Percentiles rank a stretch among this genome's conserved stretches.
phyloP scores from a whole-genome alignment of 2,329 filamentous ascomycete species.

The Fusarium sp. region DNA sequence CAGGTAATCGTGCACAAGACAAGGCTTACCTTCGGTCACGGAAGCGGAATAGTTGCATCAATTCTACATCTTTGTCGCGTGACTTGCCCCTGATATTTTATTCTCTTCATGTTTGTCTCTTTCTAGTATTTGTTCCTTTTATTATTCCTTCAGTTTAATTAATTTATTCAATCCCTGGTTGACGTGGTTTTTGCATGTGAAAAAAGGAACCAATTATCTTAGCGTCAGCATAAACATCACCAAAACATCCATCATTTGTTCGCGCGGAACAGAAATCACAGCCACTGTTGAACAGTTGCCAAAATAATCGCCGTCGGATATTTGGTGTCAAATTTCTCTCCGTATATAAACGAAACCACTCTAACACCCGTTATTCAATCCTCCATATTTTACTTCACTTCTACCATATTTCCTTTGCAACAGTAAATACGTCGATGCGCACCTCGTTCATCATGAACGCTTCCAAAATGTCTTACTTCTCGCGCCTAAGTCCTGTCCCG shows the following conservation, averaged over 20 bases:
- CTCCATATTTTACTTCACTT: neutral
- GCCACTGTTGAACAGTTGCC: neutral
- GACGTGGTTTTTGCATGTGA: neutral
- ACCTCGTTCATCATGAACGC: slow-evolving; percentile 32
- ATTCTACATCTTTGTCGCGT: slow-evolving; percentile 34
- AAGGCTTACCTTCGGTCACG: slow-evolving; percentile 41
- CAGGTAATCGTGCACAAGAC: slow-evolving; percentile 44
- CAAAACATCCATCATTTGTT: neutral
- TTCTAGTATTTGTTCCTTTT: neutral
- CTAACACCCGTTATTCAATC: no score
- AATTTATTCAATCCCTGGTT: neutral
- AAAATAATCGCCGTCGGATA: neutral
- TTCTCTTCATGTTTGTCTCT: neutral
- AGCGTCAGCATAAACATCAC: slow-evolving; percentile 2
- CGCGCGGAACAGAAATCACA: no score
- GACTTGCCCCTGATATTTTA: slow-evolving; percentile 32
- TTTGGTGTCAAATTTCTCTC: neutral
- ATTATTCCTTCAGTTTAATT: neutral
- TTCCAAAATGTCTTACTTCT: slow-evolving; percentile 60
- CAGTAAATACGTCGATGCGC: neutral
- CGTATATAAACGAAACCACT: neutral
- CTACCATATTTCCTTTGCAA: neutral
- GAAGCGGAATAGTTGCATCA: slow-evolving; percentile 34
- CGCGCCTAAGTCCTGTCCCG: slow-evolving; percentile 74
- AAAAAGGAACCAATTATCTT: neutral